Percentiles rank a stretch among this genome's conserved stretches.
Conservation (phyloP, 495 filamentous ascomycete genomes). For the Cercophora scortea region DNA sequence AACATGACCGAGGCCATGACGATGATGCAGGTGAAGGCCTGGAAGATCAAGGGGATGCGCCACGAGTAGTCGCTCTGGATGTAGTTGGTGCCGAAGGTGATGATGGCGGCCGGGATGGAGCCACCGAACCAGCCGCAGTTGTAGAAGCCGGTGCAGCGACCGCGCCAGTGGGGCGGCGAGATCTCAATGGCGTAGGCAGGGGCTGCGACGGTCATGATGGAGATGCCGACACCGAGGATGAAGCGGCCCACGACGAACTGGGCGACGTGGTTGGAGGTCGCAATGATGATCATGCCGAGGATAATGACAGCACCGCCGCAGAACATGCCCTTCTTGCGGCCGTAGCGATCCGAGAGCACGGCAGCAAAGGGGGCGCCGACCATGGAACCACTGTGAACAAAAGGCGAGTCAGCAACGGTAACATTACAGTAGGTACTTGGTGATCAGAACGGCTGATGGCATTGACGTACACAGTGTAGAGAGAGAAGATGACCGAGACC, state of each 20-base stretch:
- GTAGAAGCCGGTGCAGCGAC: constrained; percentile 41
- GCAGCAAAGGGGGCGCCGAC: constrained; percentile 37
- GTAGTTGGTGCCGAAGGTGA: constrained; percentile 35
- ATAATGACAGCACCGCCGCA: constrained; percentile 45
- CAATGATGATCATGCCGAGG: constrained; percentile 36
- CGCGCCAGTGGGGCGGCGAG: constrained; percentile 42
- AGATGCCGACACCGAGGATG: constrained; percentile 42
- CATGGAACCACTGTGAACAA: constrained; percentile 32
- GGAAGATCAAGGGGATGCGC: constrained; percentile 40
- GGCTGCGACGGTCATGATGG: constrained; percentile 41
- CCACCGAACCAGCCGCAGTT: constrained; percentile 47
- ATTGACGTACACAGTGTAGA: constrained; percentile 37
- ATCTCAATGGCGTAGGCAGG: constrained; percentile 42
- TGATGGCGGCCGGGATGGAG: constrained; percentile 38
- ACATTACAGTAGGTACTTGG: not conserved
- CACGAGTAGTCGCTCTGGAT: constrained; percentile 35
- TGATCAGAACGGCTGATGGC: not conserved
- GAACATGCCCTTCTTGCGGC: constrained; percentile 38
- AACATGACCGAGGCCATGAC: constrained; percentile 47
- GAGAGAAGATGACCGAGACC: constrained; percentile 38
- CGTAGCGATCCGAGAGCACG: constrained; percentile 35
- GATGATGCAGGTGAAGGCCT: constrained; percentile 37
- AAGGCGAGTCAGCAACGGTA: not conserved
- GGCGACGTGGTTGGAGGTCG: constrained; percentile 24
- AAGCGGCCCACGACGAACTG: constrained; percentile 45